Base-by-base conservation (phyloP, 2,329 filamentous ascomycete species). In the Fusarium kyushuense region DNA sequence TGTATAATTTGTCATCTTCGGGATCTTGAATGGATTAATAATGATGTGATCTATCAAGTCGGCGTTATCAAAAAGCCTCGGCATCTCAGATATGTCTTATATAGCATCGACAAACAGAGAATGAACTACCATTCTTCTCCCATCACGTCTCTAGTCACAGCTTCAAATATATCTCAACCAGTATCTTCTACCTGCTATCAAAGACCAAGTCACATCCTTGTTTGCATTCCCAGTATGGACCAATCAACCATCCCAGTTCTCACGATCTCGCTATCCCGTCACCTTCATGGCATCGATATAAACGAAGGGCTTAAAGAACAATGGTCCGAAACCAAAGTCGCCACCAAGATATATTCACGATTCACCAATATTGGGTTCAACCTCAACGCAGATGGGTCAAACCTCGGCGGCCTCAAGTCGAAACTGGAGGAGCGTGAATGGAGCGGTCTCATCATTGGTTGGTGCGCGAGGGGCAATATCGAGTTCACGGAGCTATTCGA, bases 401-500 rank as follows among this genome's bases (percentile, higher is more conserved):
- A 67, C 8, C 42, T 66, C 1, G 47, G 13, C 1, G 25, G 46
- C 1, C 52, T 66, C n/a, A 40, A n/a, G 0, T 6, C 10, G 0
- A 3, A 12, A 0, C 6, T 66, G 0, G 10, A 1, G 1, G 29
- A 58, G n/a, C 17, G 29, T 2, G 2, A 46, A 5, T 66, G 57
- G 57, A 29, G 38, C 1, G 63, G 63, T 0, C 35, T 66, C 2
- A 58, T 54, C 5, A 14, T 66, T 3, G 63, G 57, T 1, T 66
- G 63, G 63, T 67, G 63, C 2, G 36, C 47, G 0, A 63, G 63
- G 10, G 57, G 63, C 0, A 29, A 46, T 0, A 17, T 66, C 5
- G 57, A 66, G n/a, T 45, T 66, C 5, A 66, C 63, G 1, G 63
- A 67, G 2, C 42, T 66, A 1, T 66, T 66, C 0, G 63, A 66